Evolutionary conservation across 176 grass and related monocot species (phyloP), one percentile per base, ranked within the genome.

Genomic region (Cenchrus purpureus): DNA sequence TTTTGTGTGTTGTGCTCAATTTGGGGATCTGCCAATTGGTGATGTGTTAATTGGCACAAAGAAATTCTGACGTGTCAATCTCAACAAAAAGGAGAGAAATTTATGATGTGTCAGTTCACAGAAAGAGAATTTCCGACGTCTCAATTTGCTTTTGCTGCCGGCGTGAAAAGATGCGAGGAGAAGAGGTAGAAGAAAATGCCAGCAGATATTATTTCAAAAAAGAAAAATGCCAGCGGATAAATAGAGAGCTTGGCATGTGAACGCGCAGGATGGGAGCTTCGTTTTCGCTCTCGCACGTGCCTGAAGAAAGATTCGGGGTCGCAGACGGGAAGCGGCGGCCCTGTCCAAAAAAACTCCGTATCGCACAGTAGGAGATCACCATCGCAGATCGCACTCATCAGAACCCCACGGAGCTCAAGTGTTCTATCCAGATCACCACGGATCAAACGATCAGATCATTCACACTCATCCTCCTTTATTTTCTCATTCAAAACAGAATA

Each of bases 281-380:
- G 54, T 13, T 7, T 54, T 46, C 40, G 72, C 20, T 53, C 52
- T 55, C 25, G 49, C 79, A 86, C 50, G 66, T 83, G 79, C 74
- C 56, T 2, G 15, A 13, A 17, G 45, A 63, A 78, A 82, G 83
- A 73, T 86, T 43, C 58, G 7, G 7, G 19, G 8, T 20, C 4
- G 17, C n/a, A 17, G 70, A 20, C 15, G 0, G 61, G 42, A 67
- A 32, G 52, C n/a, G 6, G 31, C 29, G 37, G 46, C 6, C 17
- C 28, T n/a, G 61, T 66, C 77, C 13, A 63, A 32, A 62, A 37
- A 51, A 53, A 49, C 61, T 67, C 6, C 6, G 10, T 60, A 22
- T 52, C 3, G 72, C 37, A 20, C 29, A 40, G 22, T 16, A 74
- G 22, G 10, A 75, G 15, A 19, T 75, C 51, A 32, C 73, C 14